Conservation (phyloP, 495 filamentous ascomycete genomes). For the Neurospora sp. region DNA sequence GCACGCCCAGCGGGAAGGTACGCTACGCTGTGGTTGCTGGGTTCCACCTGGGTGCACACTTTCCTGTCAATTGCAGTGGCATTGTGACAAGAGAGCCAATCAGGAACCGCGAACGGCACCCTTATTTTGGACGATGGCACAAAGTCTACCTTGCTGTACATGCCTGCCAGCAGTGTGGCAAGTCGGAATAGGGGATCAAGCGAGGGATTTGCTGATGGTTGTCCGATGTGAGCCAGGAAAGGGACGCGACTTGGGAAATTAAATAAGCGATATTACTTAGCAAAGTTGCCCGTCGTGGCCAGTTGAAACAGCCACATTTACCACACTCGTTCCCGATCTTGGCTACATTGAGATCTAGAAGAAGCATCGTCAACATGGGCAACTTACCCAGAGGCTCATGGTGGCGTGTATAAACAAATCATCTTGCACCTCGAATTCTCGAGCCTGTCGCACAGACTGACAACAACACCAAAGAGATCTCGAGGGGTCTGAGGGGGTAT, state of each 20-base stretch:
- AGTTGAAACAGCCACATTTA: conserved; percentile 5
- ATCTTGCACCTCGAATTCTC: not conserved
- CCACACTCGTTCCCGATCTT: not conserved
- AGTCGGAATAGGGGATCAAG: not conserved
- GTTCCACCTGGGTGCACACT: not conserved
- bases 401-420: not conserved
- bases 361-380: not conserved
- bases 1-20: not conserved
- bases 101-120: conserved; percentile 10
- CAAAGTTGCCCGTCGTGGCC: conserved; percentile 7
- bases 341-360: not conserved
- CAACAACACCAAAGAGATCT: not conserved
- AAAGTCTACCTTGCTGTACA: no score
- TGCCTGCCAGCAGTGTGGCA: no score
- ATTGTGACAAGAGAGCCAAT: not conserved
- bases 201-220: not conserved
- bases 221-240: not conserved
- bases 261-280: conserved; percentile 34
- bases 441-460: not conserved
- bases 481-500: not conserved
- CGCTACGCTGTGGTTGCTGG: not conserved
- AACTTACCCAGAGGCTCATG: not conserved
- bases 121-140: not conserved
- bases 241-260: conserved; percentile 18
- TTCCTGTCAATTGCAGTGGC: not conserved